A percentile compares a stretch with the other conserved stretches of the same genome.
Conservation (phyloP, 176 grass and related monocot genomes). For the Pontederia crassipes region DNA sequence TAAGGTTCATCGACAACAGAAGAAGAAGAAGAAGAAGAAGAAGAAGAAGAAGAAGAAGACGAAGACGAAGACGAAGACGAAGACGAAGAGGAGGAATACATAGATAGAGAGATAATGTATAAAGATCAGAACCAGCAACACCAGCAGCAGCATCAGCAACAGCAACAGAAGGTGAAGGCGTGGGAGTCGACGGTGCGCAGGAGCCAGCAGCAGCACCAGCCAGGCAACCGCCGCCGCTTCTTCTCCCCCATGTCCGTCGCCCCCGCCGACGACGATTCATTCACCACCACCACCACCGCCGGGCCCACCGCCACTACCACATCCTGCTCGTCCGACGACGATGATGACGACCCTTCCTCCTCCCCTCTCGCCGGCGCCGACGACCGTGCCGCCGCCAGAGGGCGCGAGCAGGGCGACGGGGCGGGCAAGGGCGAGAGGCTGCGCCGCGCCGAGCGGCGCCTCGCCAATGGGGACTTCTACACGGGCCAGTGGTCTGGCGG, state of each 20-base stretch:
- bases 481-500: slow-evolving; percentile 8
- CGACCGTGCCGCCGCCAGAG: neutral
- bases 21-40: neutral
- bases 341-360: neutral
- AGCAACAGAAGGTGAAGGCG: slow-evolving; percentile 3
- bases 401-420: neutral
- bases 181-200: slow-evolving; percentile 11
- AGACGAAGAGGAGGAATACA: neutral
- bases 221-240: slow-evolving; percentile 4
- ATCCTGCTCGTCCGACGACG: neutral
- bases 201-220: neutral
- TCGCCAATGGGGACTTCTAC: slow-evolving; percentile 16
- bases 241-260: slow-evolving; percentile 12
- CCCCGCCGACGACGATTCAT: slow-evolving; percentile 3
- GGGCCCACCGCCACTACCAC: neutral
- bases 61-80: too few relatives aligned
- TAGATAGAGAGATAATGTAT: neutral
- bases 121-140: neutral
- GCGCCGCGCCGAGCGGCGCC: neutral
- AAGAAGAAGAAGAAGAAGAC: too few relatives aligned
- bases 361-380: neutral
- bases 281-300: neutral
- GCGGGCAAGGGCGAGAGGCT: slow-evolving; percentile 6
- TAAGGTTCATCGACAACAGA: too few relatives aligned
- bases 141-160: neutral